Evolutionary conservation across 2,329 filamentous ascomycete species (phyloP).

Genomic region (Esteya vermicola): DNA sequence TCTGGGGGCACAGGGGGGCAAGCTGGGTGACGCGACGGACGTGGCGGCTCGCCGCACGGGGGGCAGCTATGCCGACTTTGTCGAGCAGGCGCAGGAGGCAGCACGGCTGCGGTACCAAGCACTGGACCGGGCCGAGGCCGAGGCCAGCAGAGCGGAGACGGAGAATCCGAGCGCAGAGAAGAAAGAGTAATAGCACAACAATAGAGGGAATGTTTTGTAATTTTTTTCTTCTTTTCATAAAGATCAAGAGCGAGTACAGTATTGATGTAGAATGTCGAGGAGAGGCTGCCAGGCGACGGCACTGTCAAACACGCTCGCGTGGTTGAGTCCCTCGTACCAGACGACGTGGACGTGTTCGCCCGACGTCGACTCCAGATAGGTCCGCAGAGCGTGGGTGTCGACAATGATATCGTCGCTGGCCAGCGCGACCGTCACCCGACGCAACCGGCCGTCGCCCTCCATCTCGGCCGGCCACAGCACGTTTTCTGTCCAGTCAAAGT

Average conservation of each 20-base stretch:
- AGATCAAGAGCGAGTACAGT: neutral
- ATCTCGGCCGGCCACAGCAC: conserved; percentile 1
- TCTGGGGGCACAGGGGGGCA: conserved; percentile 54
- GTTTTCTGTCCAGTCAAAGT: conserved; percentile 2
- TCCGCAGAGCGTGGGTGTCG: neutral
- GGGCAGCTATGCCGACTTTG: conserved; percentile 42
- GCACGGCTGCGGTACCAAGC: conserved; percentile 43
- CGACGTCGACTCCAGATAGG: neutral
- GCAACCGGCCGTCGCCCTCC: neutral
- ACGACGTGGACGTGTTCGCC: neutral
- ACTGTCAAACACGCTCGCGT: neutral
- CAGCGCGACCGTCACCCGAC: neutral
- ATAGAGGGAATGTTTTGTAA: too few species aligned
- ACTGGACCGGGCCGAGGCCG: conserved; percentile 4
- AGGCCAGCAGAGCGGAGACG: too few species aligned
- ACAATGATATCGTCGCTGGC: conserved; percentile 1
- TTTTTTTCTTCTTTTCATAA: neutral
- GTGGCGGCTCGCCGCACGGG: conserved; percentile 48
- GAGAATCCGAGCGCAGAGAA: too few species aligned
- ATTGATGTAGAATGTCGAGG: neutral
- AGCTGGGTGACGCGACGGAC: conserved; percentile 51
- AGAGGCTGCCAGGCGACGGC: neutral
- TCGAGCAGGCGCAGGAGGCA: conserved; percentile 49
- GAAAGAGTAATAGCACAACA: too few species aligned
- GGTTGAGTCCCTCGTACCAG: conserved; percentile 1